Percentiles rank a stretch among this genome's conserved stretches.
phyloP scores from a whole-genome alignment of 108 stramenopile genomes.

The Conticribra weissflogii region DNA sequence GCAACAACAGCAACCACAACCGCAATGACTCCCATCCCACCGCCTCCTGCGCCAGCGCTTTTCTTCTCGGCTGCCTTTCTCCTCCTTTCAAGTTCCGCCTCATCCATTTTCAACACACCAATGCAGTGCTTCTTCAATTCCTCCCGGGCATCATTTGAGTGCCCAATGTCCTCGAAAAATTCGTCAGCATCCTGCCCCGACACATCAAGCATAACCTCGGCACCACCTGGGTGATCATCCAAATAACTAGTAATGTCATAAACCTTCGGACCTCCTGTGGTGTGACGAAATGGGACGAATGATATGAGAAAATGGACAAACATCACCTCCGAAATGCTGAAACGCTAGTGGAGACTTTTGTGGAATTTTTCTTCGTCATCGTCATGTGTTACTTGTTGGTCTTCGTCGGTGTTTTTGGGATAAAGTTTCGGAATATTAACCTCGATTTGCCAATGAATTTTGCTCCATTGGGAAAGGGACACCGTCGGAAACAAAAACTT shows the following conservation, averaged over 20 bases:
- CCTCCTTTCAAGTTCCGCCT: constrained; percentile 70
- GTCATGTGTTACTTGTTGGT: too few relatives aligned
- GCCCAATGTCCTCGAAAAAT: constrained; percentile 98
- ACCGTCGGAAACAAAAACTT: too few relatives aligned
- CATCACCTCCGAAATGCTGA: neutral
- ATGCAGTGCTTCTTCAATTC: constrained; percentile 84
- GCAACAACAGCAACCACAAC: constrained; percentile 31
- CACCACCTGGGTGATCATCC: constrained; percentile 97
- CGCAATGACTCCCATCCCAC: constrained; percentile 28
- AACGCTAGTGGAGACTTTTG: too few relatives aligned
- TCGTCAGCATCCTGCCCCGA: constrained; percentile 93
- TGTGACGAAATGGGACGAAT: neutral
- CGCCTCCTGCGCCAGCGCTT: constrained; percentile 27
- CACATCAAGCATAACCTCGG: constrained; percentile 93
- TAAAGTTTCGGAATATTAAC: too few relatives aligned
- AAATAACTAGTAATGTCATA: constrained; percentile 97
- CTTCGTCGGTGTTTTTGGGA: too few relatives aligned
- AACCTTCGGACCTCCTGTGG: constrained; percentile 90
- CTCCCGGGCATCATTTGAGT: constrained; percentile 91
- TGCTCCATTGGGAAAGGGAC: too few relatives aligned
- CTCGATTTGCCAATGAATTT: too few relatives aligned
- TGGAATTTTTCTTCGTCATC: too few relatives aligned
- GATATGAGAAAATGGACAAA: neutral
- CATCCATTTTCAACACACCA: constrained; percentile 77
- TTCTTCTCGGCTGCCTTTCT: constrained; percentile 64